Base-by-base conservation (phyloP, 2,329 filamentous ascomycete species). In the Dothistroma septosporum region DNA sequence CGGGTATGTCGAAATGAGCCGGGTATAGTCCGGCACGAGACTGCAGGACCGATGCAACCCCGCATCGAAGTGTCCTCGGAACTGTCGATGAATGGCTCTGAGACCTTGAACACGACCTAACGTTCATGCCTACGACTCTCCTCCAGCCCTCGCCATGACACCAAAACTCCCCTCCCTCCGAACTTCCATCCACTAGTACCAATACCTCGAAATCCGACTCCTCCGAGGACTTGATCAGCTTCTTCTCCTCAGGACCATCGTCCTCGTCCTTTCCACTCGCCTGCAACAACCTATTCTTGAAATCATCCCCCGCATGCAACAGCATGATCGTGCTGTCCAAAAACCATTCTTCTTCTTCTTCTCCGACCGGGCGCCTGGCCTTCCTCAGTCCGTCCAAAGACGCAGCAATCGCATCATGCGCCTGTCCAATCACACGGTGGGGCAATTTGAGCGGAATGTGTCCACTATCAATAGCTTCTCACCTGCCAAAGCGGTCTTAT, bases 331-430 rank as follows among this genome's bases (percentile, higher is more conserved):
- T 14, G 24, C 54, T 41, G 19, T 16, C 32, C 7, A 37, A 47
- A 14, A 10, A 31, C 37, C 41, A 49, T 2, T 44, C 10, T 14
- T 19, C 53, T 24, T 19, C 53, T 24, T 19, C 19, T 12, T 28
- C 35, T 12, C 19, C 41, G 19, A 5, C 41, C 8, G 8, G 4
- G 14, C 41, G 9, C n/a, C 16, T 44, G 41, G 19, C 10, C 14
- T 44, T 44, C 46, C 19, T 31, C 54, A 57, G 10, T 16, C 41
- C 54, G n/a, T 33, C 41, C 22, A 21, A 24, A 33, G 49, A 57
- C 32, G 22, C 44, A 19, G n/a, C 33, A 24, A 57, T 35, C 14
- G 22, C 41, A 57, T 57, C 54, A 31, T 57, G 41, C 21, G 54
- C 41, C 24, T 49, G 32, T 24, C 54, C 54, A 6, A 24, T 57